A percentile compares a stretch with the other conserved stretches of the same genome.
phyloP scores from a whole-genome alignment of 2,329 filamentous ascomycete genomes.

The Claviceps monticola region DNA sequence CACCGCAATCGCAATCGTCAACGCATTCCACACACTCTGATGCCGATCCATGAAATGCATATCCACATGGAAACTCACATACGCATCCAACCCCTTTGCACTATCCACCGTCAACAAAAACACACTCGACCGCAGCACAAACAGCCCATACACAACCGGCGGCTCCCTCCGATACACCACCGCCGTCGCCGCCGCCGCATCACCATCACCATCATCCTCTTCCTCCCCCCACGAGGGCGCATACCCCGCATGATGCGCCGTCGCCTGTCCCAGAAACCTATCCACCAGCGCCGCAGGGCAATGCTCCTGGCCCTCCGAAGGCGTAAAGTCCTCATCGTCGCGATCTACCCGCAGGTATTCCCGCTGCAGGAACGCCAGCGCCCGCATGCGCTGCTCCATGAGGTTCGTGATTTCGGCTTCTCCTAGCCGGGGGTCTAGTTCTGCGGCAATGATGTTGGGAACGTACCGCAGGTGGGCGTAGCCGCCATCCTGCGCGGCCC shows the following conservation, averaged over 20 bases:
- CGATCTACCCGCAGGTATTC: constrained; percentile 19
- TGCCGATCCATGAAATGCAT: constrained; percentile 23
- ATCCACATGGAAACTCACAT: constrained; percentile 30
- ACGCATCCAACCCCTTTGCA: constrained; percentile 19
- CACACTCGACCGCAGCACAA: constrained; percentile 25
- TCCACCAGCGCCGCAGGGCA: constrained; percentile 3
- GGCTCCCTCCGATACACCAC: constrained; percentile 16
- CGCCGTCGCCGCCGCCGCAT: neutral
- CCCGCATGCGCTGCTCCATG: constrained; percentile 22
- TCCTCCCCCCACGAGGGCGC: neutral
- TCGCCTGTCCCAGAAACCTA: constrained; percentile 3
- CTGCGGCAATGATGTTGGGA: constrained; percentile 25
- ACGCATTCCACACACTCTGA: constrained; percentile 31
- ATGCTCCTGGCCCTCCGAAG: neutral
- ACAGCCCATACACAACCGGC: constrained; percentile 30
- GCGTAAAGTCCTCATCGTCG: constrained; percentile 18
- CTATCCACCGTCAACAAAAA: constrained; percentile 27
- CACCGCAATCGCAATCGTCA: constrained; percentile 26
- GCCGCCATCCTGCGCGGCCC: constrained; percentile 28
- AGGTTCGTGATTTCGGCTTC: constrained; percentile 19
- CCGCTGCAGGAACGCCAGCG: constrained; percentile 22
- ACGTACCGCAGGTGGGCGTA: constrained; percentile 20
- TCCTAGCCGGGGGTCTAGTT: constrained; percentile 18
- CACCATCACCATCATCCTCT: neutral
- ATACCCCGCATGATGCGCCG: neutral